Percentiles rank a stretch among this genome's conserved stretches.
These are phyloP conservation scores for Colletotrichum echinochloae DNA, from an alignment of 2,329 filamentous ascomycete species.

Conservation along the genomic window DNA sequence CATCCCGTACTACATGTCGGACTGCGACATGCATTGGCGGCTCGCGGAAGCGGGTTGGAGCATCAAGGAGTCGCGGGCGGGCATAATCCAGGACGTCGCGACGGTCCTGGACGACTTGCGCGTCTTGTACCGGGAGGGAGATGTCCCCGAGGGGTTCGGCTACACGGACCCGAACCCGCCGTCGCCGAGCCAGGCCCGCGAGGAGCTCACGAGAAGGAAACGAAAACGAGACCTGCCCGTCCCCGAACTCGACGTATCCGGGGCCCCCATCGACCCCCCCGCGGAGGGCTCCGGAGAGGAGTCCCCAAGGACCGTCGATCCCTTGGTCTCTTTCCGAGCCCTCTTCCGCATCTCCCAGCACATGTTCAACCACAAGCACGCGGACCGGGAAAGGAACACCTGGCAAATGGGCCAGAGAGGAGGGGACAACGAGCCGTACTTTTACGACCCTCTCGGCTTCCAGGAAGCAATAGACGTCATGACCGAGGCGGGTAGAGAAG, in stretches of 20 bases:
- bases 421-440: constrained; percentile 65
- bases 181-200: constrained; percentile 14
- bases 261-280: not conserved
- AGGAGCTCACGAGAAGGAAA: not conserved
- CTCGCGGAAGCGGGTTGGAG: constrained; percentile 59
- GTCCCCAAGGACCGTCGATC: not conserved
- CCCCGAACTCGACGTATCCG: constrained; percentile 4
- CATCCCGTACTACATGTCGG: constrained; percentile 69
- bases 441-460: constrained; percentile 60
- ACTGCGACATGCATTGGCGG: constrained; percentile 67
- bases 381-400: constrained; percentile 57
- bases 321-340: constrained; percentile 23
- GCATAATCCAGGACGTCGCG: constrained; percentile 60
- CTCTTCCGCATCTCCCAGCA: constrained; percentile 44
- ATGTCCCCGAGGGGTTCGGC: constrained; percentile 45
- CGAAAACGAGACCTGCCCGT: not conserved
- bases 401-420: constrained; percentile 66
- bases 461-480: constrained; percentile 57
- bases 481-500: constrained; percentile 57
- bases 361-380: constrained; percentile 59
- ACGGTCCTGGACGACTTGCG: constrained; percentile 58
- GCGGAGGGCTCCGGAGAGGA: not conserved
- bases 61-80: constrained; percentile 53
- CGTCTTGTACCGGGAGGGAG: constrained; percentile 57
- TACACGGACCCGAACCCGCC: constrained; percentile 55